Conservation (phyloP, 129 eudicot genomes). For the Heracleum sosnowskyi region DNA sequence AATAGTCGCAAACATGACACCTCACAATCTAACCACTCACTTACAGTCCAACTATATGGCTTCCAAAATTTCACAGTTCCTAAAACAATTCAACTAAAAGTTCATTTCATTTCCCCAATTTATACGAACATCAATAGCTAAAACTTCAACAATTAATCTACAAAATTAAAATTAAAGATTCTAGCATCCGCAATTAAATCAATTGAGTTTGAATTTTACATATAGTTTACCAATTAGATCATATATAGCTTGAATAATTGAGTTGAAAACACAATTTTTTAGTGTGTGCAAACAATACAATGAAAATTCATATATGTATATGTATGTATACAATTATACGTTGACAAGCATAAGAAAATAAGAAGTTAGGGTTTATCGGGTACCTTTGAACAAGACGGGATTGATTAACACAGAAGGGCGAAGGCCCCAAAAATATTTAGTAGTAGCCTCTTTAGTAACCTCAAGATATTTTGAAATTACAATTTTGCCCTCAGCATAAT, state of each 20-base stretch:
- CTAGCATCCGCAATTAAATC: not conserved
- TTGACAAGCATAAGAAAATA: not conserved
- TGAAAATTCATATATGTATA: not conserved
- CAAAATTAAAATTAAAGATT: not conserved
- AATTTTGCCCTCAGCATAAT: not conserved
- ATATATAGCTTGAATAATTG: not conserved
- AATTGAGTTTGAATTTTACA: not conserved
- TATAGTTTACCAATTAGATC: not conserved
- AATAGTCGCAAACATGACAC: constrained; percentile 63
- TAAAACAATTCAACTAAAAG: not conserved
- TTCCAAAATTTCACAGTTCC: not conserved
- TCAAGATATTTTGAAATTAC: not conserved
- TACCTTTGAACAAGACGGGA: not conserved
- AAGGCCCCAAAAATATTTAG: not conserved
- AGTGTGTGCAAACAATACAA: too few relatives aligned
- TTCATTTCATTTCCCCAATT: not conserved
- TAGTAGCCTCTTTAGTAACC: not conserved
- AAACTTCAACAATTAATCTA: too few relatives aligned
- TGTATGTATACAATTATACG: not conserved
- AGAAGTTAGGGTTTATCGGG: not conserved
- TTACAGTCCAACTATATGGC: not conserved
- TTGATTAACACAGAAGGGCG: not conserved
- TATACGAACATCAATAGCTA: not conserved
- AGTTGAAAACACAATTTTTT: not conserved
- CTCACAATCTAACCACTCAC: not conserved